Evolutionary conservation across 345 rosid genomes (phyloP).

Genomic region (Pistacia vera): DNA sequence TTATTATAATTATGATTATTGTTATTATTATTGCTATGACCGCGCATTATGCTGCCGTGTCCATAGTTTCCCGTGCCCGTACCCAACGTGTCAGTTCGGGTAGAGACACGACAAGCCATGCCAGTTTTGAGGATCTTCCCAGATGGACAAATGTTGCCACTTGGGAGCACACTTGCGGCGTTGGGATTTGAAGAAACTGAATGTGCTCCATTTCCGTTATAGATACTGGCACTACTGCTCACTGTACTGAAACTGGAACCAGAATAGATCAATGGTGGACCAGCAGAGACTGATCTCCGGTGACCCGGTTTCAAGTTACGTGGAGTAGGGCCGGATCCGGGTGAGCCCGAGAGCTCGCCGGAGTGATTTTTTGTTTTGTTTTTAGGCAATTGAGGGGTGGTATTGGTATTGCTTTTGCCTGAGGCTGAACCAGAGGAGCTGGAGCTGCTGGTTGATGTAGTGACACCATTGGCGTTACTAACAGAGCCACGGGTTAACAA

Average conservation of each 20-base stretch:
- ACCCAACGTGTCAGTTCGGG: constrained; percentile 61
- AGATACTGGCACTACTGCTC: constrained; percentile 23
- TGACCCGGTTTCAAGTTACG: constrained; percentile 52
- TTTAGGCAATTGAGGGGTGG: constrained; percentile 30
- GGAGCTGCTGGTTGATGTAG: constrained; percentile 45
- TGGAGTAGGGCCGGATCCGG: constrained; percentile 42
- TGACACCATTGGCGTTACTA: constrained; percentile 9
- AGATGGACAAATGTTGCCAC: constrained; percentile 91
- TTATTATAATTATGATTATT: constrained; percentile 6
- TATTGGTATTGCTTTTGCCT: constrained; percentile 28
- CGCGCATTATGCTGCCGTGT: constrained; percentile 81
- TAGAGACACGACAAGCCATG: constrained; percentile 49
- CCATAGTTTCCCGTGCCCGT: constrained; percentile 87
- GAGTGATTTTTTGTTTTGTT: constrained; percentile 40
- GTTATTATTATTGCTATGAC: constrained; percentile 20
- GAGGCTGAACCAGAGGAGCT: constrained; percentile 67
- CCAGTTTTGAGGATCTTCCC: constrained; percentile 80
- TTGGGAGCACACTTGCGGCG: constrained; percentile 41
- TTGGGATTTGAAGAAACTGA: constrained; percentile 40
- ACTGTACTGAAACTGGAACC: constrained; percentile 48
- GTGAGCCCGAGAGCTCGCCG: constrained; percentile 50
- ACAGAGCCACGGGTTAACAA: constrained; percentile 43
- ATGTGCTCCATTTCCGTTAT: constrained; percentile 30
- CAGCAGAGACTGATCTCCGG: constrained; percentile 81
- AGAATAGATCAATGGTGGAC: constrained; percentile 72